A percentile compares a stretch with the other conserved stretches of the same genome.
phyloP scores from a whole-genome alignment of 345 rosid species.

The Dovyalis caffra region DNA sequence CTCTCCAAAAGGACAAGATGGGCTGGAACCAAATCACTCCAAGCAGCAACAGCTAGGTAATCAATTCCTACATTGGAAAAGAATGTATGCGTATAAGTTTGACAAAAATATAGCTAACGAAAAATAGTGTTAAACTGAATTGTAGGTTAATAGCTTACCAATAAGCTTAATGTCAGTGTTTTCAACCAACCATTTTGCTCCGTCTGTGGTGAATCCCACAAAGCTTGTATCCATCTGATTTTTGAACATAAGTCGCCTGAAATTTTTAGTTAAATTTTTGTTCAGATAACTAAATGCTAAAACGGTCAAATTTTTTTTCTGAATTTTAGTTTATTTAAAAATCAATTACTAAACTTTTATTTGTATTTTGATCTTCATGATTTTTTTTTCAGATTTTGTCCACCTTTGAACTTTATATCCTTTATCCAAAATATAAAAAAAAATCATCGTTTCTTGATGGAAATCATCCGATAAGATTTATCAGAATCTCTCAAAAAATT shows the following conservation, averaged over 20 bases:
- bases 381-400: too few relatives aligned
- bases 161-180: constrained; percentile 85
- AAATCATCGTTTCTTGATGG: too few relatives aligned
- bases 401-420: too few relatives aligned
- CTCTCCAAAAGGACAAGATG: constrained; percentile 40
- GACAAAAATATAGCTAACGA: background rate
- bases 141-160: constrained; percentile 41
- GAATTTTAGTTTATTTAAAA: too few relatives aligned
- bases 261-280: background rate
- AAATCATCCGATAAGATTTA: too few relatives aligned
- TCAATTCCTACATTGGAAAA: constrained; percentile 52
- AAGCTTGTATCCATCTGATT: constrained; percentile 71
- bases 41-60: constrained; percentile 79
- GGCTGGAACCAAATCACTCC: constrained; percentile 39
- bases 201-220: constrained; percentile 80
- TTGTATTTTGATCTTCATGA: too few relatives aligned
- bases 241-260: constrained; percentile 83
- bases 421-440: too few relatives aligned
- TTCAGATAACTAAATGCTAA: background rate
- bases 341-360: too few relatives aligned
- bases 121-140: background rate
- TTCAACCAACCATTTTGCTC: constrained; percentile 86
- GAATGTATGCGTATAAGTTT: background rate
- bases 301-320: too few relatives aligned
- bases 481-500: too few relatives aligned